phyloP scores from a whole-genome alignment of 2,329 filamentous ascomycete species.

The Dactylellina drechsleri region DNA sequence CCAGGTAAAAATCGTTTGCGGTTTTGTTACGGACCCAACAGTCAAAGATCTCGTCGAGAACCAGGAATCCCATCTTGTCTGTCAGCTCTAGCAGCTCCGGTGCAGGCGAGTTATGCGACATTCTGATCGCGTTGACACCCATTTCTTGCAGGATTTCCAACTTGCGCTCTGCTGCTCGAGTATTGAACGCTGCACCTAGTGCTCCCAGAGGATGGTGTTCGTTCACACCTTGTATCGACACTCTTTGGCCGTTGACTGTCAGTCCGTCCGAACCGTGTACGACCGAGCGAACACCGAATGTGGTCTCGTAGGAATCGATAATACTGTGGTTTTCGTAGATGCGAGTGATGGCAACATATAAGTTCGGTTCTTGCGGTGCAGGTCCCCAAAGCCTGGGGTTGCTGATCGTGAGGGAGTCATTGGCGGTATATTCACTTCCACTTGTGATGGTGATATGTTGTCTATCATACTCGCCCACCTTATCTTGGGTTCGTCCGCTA shows the following conservation, averaged over 20 bases:
- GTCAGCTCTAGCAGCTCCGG: slow-evolving; percentile 66
- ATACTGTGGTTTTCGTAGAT: slow-evolving; percentile 58
- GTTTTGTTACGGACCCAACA: slow-evolving; percentile 65
- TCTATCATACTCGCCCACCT: slow-evolving; percentile 61
- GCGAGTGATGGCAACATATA: slow-evolving; percentile 65
- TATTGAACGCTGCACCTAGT: slow-evolving; percentile 67
- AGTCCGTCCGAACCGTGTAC: slow-evolving; percentile 63
- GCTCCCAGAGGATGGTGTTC: slow-evolving; percentile 68
- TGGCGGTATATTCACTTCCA: slow-evolving; percentile 60
- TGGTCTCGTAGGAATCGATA: slow-evolving; percentile 66
- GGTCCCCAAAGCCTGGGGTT: slow-evolving; percentile 67
- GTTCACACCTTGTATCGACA: slow-evolving; percentile 65
- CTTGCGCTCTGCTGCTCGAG: slow-evolving; percentile 65
- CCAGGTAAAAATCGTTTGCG: slow-evolving; percentile 66
- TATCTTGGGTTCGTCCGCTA: slow-evolving; percentile 58
- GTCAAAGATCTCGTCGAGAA: slow-evolving; percentile 69
- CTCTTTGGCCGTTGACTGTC: slow-evolving; percentile 64
- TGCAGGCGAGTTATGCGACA: slow-evolving; percentile 68
- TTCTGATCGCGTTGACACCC: slow-evolving; percentile 66
- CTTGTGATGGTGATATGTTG: slow-evolving; percentile 59
- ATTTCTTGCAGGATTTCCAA: slow-evolving; percentile 66
- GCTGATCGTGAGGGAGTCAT: slow-evolving; percentile 60
- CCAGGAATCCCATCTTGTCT: slow-evolving; percentile 66
- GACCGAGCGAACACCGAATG: slow-evolving; percentile 66
- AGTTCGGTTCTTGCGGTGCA: slow-evolving; percentile 64